These are phyloP conservation scores for Carex kokanica DNA, from an alignment of 176 grass and related monocot species.

Conservation along the genomic window DNA sequence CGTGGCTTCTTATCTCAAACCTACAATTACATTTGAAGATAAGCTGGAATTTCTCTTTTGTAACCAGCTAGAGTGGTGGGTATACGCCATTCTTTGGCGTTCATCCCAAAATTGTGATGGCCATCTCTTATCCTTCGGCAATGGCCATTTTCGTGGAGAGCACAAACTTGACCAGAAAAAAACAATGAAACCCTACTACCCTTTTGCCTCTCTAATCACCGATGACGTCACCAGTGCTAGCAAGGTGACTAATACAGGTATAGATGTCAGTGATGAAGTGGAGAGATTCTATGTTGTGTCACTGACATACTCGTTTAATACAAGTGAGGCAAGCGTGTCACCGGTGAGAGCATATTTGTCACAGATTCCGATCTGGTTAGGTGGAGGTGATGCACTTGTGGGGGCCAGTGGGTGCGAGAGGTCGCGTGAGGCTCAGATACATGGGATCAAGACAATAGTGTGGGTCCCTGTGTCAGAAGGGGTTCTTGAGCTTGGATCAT, in stretches of 20 bases:
- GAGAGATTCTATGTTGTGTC: slow-evolving; percentile 37
- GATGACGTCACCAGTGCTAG: background rate
- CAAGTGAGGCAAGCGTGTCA: background rate
- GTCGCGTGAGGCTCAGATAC: slow-evolving; percentile 16
- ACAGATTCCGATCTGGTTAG: slow-evolving; percentile 18
- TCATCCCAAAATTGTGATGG: no score
- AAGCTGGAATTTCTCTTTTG: no score
- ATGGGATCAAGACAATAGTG: slow-evolving; percentile 26
- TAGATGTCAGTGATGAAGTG: background rate
- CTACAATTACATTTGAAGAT: no score
- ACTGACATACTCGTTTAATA: slow-evolving; percentile 12
- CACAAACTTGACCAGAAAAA: no score
- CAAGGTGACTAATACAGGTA: background rate
- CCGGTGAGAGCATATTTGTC: slow-evolving; percentile 12
- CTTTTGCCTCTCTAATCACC: no score
- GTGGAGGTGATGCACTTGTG: slow-evolving; percentile 8
- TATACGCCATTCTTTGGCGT: no score
- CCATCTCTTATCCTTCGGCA: no score
- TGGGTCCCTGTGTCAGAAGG: slow-evolving; percentile 27
- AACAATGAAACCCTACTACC: no score
- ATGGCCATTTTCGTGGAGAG: no score
- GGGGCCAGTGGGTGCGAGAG: slow-evolving; percentile 15
- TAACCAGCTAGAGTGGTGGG: no score
- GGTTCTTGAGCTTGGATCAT: slow-evolving; percentile 37
- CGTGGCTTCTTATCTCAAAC: no score